Evolutionary conservation across 2,329 filamentous ascomycete genomes (phyloP).

Genomic region (Hymenoscyphus repandus): DNA sequence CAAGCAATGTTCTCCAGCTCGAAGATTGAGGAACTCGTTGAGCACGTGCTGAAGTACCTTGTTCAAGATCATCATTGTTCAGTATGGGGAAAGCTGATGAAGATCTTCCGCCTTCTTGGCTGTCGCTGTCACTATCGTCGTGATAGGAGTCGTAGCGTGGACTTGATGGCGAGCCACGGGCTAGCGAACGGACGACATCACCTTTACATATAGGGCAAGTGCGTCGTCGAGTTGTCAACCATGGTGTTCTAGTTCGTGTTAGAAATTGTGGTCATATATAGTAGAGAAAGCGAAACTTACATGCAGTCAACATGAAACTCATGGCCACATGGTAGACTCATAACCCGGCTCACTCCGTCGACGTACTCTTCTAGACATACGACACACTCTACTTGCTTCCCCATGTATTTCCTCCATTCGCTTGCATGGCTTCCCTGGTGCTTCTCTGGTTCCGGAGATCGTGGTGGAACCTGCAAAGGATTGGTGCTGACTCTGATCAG

Average conservation of each 20-base stretch:
- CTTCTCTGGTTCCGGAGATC: conserved; percentile 43
- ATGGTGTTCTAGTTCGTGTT: conserved; percentile 65
- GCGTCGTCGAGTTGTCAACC: conserved; percentile 88
- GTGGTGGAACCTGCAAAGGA: conserved; percentile 24
- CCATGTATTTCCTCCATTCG: conserved; percentile 63
- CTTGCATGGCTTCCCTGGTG: conserved; percentile 37
- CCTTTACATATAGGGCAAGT: conserved; percentile 99
- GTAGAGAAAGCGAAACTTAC: conserved; percentile 52
- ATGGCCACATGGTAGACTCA: conserved; percentile 95
- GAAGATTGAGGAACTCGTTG: conserved; percentile 8
- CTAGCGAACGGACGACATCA: conserved; percentile 75
- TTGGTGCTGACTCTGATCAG: conserved; percentile 39
- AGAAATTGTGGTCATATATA: conserved; percentile 9
- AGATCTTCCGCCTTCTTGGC: conserved; percentile 42
- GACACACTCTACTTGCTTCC: conserved; percentile 77
- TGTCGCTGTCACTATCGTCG: conserved; percentile 38
- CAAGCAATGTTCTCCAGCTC: conserved; percentile 24
- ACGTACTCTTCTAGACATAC: conserved; percentile 96
- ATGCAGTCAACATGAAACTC: conserved; percentile 99
- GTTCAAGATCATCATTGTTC: conserved; percentile 21
- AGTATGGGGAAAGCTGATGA: conserved; percentile 37
- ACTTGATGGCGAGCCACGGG: conserved; percentile 35
- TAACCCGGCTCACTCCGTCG: conserved; percentile 88
- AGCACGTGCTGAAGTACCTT: conserved; percentile 20
- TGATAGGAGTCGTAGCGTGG: conserved; percentile 32